Base-by-base conservation (phyloP, 805 yeast genomes). In the Metschnikowia proteae region DNA sequence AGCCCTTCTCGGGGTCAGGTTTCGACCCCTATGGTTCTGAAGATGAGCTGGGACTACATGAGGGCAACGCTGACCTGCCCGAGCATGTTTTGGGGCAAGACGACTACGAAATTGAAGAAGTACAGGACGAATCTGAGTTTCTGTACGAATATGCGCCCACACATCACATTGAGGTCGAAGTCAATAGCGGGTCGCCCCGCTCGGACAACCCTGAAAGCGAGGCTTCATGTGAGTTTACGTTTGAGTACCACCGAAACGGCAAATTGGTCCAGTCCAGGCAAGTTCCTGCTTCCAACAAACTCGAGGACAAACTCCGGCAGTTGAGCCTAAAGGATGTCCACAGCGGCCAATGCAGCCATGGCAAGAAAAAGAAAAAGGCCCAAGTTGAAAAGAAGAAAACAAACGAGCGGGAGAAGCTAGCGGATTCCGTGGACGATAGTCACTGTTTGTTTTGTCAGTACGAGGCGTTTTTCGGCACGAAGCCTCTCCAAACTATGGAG, bases 381-480 rank as follows among this genome's bases (percentile, higher is more conserved):
- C 50, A 38, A 36, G 49, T 38, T 47, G 49, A 44, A 43, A 43
- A 44, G 46, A 50, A 41, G 52, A 52, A 46, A 45, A 13, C 41
- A n/a, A 27, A 38, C 32, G 41, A 40, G 22, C 43, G 36, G n/a
- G 22, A 31, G 8, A 30, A n/a, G 5, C 27, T 40, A n/a, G 8
- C 36, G 17, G 35, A 11, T 6, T 40, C 43, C 8, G 43, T 40
- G 30, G 43, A 40, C 25, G 43, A 40, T n/a, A 40, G 36, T 10
- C 43, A 30, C 10, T 79, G 83, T 57, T 61, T 76, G 51, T 71
- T 79, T 46, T 79, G 83, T 60, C 81, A 78, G 53, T 79, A 78
- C 58, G 79, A 77, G 56, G 67, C 71, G 45, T 71, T 78, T 1
- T 79, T 70, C 59, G 82, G 83, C 1, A 63, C 61, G 39, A 74